Evolutionary conservation across 1,284 basidiomycete species (phyloP).

Genomic region (Cutaneotrichosporon sp.): DNA sequence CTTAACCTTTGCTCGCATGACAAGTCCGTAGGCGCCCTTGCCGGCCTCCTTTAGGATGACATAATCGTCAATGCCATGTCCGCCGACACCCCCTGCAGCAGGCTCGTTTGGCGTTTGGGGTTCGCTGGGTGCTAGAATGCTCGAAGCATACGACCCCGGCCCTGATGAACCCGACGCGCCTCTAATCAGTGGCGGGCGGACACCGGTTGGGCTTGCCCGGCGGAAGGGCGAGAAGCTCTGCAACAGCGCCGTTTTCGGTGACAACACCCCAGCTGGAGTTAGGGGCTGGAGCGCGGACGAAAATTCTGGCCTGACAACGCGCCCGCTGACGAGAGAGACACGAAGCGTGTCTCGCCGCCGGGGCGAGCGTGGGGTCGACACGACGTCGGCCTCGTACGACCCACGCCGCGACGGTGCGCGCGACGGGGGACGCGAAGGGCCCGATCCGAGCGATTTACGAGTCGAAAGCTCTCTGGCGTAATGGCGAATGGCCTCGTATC

Average conservation of each 20-base stretch:
- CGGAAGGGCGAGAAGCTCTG: conserved; percentile 48
- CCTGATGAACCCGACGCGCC: background rate
- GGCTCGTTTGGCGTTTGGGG: conserved; percentile 40
- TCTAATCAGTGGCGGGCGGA: background rate
- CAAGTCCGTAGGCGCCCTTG: conserved; percentile 93
- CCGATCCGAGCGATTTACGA: conserved; percentile 3
- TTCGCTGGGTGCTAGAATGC: conserved; percentile 40
- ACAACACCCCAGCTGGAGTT: conserved; percentile 15
- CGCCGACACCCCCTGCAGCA: conserved; percentile 41
- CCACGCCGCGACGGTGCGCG: conserved; percentile 13
- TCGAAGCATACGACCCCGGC: conserved; percentile 32
- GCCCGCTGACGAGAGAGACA: conserved; percentile 46
- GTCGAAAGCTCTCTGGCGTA: conserved; percentile 23
- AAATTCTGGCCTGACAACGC: conserved; percentile 42
- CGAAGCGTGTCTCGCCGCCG: conserved; percentile 43
- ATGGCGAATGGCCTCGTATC: conserved; percentile 35
- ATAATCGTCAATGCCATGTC: conserved; percentile 48
- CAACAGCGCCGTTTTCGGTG: conserved; percentile 24
- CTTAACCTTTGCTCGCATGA: conserved; percentile 81
- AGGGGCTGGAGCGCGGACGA: conserved; percentile 34
- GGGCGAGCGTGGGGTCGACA: conserved; percentile 32
- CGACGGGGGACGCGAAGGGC: conserved; percentile 2
- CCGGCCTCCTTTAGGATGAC: conserved; percentile 82
- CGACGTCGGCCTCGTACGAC: conserved; percentile 5
- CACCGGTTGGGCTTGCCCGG: conserved; percentile 2